phyloP scores from a whole-genome alignment of 2,329 filamentous ascomycete genomes.

The Amauroascus verrucosus region DNA sequence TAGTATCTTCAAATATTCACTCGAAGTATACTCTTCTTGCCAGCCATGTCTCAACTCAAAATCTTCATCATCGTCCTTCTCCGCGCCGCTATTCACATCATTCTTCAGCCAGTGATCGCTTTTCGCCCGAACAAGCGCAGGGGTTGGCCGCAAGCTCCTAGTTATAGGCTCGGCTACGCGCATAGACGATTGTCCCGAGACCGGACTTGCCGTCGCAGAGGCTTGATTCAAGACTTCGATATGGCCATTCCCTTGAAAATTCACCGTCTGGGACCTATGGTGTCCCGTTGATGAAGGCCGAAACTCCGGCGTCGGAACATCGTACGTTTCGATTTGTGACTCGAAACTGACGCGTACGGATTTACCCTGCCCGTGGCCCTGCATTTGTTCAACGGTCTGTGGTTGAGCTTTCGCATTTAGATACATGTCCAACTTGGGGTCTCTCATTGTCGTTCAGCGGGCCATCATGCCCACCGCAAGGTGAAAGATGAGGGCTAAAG shows the following conservation, averaged over 20 bases:
- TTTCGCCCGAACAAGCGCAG: slow-evolving; percentile 41
- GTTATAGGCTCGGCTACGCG: not conserved
- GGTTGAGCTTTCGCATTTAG: slow-evolving; percentile 1
- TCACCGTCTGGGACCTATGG: slow-evolving; percentile 10
- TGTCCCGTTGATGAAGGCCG: not conserved
- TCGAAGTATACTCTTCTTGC: slow-evolving; percentile 82
- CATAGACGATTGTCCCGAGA: not conserved
- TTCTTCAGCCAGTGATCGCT: slow-evolving; percentile 43
- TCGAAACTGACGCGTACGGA: slow-evolving; percentile 13
- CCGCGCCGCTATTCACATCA: slow-evolving; percentile 24
- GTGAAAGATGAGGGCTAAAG: not conserved
- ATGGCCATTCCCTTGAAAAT: slow-evolving; percentile 2
- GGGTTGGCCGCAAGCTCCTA: slow-evolving; percentile 25
- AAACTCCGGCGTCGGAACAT: not conserved
- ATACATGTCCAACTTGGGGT: slow-evolving; percentile 5
- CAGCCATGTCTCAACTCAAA: slow-evolving; percentile 70
- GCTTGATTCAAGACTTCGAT: slow-evolving; percentile 4
- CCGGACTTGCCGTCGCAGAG: not conserved
- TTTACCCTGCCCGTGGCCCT: slow-evolving; percentile 2
- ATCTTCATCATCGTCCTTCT: slow-evolving; percentile 39
- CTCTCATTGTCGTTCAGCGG: not conserved
- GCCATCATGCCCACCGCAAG: slow-evolving; percentile 3
- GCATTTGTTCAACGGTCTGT: slow-evolving; percentile 8
- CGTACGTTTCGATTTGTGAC: not conserved
- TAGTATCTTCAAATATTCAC: slow-evolving; percentile 75